Evolutionary conservation across 2,329 filamentous ascomycete species (phyloP).

Genomic region (Alternaria postmessia): DNA sequence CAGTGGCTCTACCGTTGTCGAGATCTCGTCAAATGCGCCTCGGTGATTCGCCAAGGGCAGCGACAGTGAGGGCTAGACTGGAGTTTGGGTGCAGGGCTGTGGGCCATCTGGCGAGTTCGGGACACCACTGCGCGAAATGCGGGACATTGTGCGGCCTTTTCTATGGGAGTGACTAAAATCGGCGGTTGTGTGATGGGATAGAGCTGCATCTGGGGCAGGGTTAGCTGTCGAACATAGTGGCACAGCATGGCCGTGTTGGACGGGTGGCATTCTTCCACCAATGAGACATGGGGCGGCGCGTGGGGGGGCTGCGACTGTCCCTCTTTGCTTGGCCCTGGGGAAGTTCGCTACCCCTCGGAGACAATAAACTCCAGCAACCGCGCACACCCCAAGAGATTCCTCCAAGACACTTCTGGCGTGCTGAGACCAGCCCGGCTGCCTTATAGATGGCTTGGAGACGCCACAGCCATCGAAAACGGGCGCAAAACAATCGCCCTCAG

Average conservation of each 20-base stretch:
- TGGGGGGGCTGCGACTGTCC: conserved; percentile 36
- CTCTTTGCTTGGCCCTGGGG: conserved; percentile 44
- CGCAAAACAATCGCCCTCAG: background rate
- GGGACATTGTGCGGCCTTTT: conserved; percentile 46
- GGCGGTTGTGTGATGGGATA: conserved; percentile 33
- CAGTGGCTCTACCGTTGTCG: conserved; percentile 33
- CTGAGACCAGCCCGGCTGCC: background rate
- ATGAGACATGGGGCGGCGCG: conserved; percentile 25
- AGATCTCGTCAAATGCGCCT: conserved; percentile 29
- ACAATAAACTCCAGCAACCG: background rate
- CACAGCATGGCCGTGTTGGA: conserved; percentile 30
- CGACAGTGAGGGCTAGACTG: conserved; percentile 32
- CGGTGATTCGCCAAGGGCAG: conserved; percentile 40
- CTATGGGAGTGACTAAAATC: conserved; percentile 47
- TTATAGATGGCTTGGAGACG: background rate
- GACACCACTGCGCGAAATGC: conserved; percentile 44
- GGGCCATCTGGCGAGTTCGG: conserved; percentile 39
- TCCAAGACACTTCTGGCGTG: background rate
- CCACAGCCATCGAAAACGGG: background rate
- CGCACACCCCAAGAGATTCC: background rate
- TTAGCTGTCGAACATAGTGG: conserved; percentile 35
- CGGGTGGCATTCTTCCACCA: conserved; percentile 40
- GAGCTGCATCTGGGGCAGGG: conserved; percentile 32
- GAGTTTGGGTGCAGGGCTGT: conserved; percentile 34
- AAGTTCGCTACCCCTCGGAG: conserved; percentile 28